Base-by-base conservation (phyloP, 768 basidiomycete genomes). In the Strobilomyces dryophilus region DNA sequence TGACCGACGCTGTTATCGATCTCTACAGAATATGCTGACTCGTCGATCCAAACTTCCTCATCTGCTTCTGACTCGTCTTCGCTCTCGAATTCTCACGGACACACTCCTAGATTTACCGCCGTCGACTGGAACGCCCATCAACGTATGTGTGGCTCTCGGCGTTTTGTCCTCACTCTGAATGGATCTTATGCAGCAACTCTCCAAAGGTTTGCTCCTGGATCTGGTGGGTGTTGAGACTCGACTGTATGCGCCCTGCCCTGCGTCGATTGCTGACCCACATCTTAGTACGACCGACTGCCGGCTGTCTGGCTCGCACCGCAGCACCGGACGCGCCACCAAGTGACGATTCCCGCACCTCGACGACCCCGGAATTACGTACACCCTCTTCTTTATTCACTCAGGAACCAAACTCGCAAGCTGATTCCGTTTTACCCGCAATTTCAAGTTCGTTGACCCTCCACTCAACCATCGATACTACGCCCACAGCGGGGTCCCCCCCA, bases 1-100 rank as follows among this genome's bases (percentile, higher is more conserved):
- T 40, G 2, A 59, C 32, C 4, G 4, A 50, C 4, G 4, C 20
- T 10, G 5, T 32, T 45, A 26, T 39, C 6, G 5, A 11, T 18
- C 3, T 51, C 12, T 32, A 37, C 49, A 67, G 65, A 50, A 29
- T 54, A 54, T 18, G 44, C 41, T 14, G 53, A 57, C 11, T 45
- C 20, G 2, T 61, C 58, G 14, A 54, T 47, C 14, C 64, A 63
- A 47, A 53, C 54, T 12, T 34, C 53, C 32, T 43, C 45, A 8
- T 15, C 46, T 21, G 5, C 32, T 0, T 42, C 37, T 27, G 39
- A 42, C 18, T 47, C 51, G 7, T 49, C 34, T 45, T 15, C 34
- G 12, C 11, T 47, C 10, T 31, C 35, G 3, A 1, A n/a, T n/a
- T 26, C 52, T 44, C 36, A 31, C 36, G 9, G 20, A 5, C n/a